phyloP scores from a whole-genome alignment of 768 basidiomycete species.

The Trametes gibbosa region DNA sequence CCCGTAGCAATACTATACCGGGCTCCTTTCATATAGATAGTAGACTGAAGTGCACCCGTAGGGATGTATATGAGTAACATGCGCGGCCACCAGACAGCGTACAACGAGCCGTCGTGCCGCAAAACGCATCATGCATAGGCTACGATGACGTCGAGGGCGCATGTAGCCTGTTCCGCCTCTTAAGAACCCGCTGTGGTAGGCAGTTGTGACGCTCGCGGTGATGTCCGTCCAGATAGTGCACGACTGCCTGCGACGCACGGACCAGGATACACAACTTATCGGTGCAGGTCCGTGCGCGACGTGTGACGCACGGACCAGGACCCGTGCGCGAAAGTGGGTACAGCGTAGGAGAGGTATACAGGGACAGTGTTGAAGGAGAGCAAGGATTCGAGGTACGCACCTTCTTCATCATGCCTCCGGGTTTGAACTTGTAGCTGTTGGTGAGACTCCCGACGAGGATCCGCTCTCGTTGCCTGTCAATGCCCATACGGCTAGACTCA shows the following conservation, averaged over 20 bases:
- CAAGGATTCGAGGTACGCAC: conserved; percentile 41
- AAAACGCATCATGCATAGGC: background rate
- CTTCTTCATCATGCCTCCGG: conserved; percentile 96
- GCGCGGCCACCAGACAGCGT: background rate
- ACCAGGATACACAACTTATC: conserved; percentile 4
- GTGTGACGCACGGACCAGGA: background rate
- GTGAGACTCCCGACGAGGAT: conserved; percentile 88
- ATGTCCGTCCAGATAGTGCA: conserved; percentile 1
- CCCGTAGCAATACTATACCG: no score
- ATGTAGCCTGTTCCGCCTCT: background rate
- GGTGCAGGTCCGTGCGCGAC: background rate
- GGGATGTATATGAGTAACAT: background rate
- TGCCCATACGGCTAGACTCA: conserved; percentile 42
- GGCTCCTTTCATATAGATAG: background rate
- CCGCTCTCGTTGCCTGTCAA: conserved; percentile 77
- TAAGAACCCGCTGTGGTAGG: background rate
- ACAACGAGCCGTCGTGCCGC: background rate
- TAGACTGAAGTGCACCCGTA: background rate
- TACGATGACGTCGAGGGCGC: background rate
- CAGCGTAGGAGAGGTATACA: no score
- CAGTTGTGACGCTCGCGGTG: conserved; percentile 2
- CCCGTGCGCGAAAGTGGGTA: no score
- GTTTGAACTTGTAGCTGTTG: conserved; percentile 91
- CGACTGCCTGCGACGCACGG: background rate
- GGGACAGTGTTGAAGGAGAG: background rate